phyloP scores from a whole-genome alignment of 768 basidiomycete species.

The Mycena albidolilacea region DNA sequence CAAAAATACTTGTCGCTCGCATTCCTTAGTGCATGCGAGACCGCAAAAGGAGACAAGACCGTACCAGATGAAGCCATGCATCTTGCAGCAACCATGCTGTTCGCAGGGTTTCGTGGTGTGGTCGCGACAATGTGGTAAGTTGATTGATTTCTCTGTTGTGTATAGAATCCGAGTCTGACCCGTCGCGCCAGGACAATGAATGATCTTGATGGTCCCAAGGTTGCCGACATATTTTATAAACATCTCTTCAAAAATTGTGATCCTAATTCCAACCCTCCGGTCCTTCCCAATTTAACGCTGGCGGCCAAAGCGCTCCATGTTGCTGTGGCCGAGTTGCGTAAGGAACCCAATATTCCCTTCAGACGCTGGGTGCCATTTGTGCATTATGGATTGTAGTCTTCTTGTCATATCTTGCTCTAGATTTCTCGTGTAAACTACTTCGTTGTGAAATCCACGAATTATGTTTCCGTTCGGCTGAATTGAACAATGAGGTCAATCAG shows the following conservation, averaged over 20 bases:
- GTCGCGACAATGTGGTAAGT: slow-evolving; percentile 6
- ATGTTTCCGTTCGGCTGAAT: no score
- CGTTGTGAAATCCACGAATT: no score
- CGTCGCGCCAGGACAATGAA: no score
- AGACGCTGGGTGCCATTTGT: slow-evolving; percentile 8
- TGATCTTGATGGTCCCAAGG: slow-evolving; percentile 2
- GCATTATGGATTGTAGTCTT: neutral
- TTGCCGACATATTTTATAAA: neutral
- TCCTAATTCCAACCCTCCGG: neutral
- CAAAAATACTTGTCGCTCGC: neutral
- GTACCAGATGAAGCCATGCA: slow-evolving; percentile 2
- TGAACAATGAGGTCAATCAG: no score
- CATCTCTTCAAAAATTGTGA: slow-evolving; percentile 6
- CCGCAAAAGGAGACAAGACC: neutral
- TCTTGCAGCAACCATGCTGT: neutral
- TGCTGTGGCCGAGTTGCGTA: neutral
- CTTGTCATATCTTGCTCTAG: no score
- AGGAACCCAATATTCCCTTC: neutral
- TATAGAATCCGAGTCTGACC: neutral
- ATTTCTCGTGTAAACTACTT: no score
- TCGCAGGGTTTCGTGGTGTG: neutral
- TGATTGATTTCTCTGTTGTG: neutral
- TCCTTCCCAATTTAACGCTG: neutral
- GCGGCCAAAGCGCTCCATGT: neutral
- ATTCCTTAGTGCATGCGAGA: slow-evolving; percentile 7